phyloP scores from a whole-genome alignment of 257 asterid genomes.

The Oldenlandia corymbosa region DNA sequence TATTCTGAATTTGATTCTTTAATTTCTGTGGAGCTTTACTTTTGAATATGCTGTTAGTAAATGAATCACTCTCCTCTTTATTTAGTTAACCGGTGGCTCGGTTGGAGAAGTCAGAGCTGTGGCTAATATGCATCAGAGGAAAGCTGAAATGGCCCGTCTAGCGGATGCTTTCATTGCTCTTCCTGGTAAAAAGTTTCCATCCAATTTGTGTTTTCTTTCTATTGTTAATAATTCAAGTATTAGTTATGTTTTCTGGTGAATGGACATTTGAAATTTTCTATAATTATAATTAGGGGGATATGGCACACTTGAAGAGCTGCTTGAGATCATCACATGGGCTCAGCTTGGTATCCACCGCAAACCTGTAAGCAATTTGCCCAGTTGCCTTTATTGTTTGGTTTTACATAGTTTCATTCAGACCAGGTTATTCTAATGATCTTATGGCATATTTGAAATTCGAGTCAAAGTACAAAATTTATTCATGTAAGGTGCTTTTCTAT shows the following conservation, averaged over 20 bases:
- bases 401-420: neutral
- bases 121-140: conserved; percentile 87
- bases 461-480: neutral
- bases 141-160: conserved; percentile 95
- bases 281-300: conserved; percentile 68
- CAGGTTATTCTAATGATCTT: neutral
- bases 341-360: conserved; percentile 91
- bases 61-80: neutral
- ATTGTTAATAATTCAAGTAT: too few species aligned
- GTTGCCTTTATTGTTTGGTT: neutral
- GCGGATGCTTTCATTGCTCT: conserved; percentile 98
- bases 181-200: conserved; percentile 46
- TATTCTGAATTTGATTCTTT: neutral
- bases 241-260: too few species aligned
- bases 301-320: conserved; percentile 95
- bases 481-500: neutral
- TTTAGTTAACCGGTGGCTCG: conserved; percentile 75
- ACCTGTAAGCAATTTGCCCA: conserved; percentile 46
- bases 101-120: conserved; percentile 86
- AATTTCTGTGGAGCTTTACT: too few species aligned
- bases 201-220: too few species aligned
- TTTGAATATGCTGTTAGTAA: neutral
- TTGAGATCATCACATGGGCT: conserved; percentile 98
- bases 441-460: neutral
- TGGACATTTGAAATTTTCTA: neutral